Evolutionary conservation across 176 grass and related monocot genomes (phyloP), one percentile per base, ranked within the genome.

Genomic region (Poa pratensis): DNA sequence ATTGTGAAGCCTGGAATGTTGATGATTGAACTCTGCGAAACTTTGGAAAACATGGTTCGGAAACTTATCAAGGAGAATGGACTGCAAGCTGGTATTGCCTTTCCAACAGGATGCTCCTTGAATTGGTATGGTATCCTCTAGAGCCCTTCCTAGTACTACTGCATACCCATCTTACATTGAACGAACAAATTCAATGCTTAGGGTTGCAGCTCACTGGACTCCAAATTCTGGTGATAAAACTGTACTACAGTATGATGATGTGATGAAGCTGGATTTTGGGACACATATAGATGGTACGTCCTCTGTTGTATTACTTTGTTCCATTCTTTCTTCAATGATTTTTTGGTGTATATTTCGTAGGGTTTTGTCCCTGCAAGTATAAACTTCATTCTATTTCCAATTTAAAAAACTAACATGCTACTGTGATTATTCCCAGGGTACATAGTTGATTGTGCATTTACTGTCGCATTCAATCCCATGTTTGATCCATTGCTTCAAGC

Each of bases 251-350:
- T 99, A 96, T 69, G 93, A 99, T 89, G 96, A 99, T 91, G 96
- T 99, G 82, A 99, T 99, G 96, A 99, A 99, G 80, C 77, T 99
- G 71, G 96, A 99, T 92, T 99, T 96, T 94, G 96, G 96, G 75
- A 96, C 96, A 81, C 96, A 99, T 51, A 83, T 99, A 75, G 96
- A 99, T 91, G 96, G 96, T 99, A 34, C n/a, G 62, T 10, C n/a
- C n/a, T n/a, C 46, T 82, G 61, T 67, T 87, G 55, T 80, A 82
- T 79, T 82, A 32, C 6, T 24, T 63, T 82, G 23, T 58, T 59
- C 19, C 8, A 49, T 62, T 61, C 19, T 28, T 57, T 26, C 7
- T 4, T 43, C 52, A 67, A 22, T 81, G 20, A 9, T 30, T 57
- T 16, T 35, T 20, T 79, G 42, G 11, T 20, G 19, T 85, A 72